Evolutionary conservation across 108 stramenopile species (phyloP).

Genomic region (Craspedostauros australis): DNA sequence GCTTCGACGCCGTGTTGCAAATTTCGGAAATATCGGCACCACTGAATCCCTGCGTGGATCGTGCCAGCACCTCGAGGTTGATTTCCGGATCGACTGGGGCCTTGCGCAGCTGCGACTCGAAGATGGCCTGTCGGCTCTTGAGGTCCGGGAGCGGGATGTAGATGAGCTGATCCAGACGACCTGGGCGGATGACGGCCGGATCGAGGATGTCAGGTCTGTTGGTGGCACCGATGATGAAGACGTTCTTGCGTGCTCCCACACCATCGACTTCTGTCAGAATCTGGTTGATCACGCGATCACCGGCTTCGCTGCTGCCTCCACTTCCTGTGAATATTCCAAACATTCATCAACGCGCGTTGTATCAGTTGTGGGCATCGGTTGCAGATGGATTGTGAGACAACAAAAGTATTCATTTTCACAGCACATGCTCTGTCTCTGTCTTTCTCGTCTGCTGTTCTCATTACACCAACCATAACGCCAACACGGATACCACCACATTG

Average conservation of each 20-base stretch:
- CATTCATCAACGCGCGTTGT: neutral
- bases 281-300: constrained; percentile 98
- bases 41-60: constrained; percentile 87
- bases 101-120: constrained; percentile 93
- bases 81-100: constrained; percentile 80
- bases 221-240: constrained; percentile 93
- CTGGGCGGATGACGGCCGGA: constrained; percentile 91
- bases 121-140: constrained; percentile 85
- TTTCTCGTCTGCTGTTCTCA: no score
- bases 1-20: constrained; percentile 87
- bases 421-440: no score
- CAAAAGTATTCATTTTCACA: neutral
- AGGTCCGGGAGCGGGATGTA: constrained; percentile 90
- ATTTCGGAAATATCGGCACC: constrained; percentile 97
- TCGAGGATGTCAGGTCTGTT: constrained; percentile 94
- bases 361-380: no score
- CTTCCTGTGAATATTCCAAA: constrained; percentile 30
- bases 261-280: constrained; percentile 98
- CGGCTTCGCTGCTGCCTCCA: constrained; percentile 87
- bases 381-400: no score
- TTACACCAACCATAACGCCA: no score
- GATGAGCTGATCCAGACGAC: constrained; percentile 92
- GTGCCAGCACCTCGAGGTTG: constrained; percentile 77
- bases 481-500: no score
- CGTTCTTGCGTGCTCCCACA: constrained; percentile 88